Conservation (phyloP, 768 basidiomycete genomes). For the Trametes cubensis region DNA sequence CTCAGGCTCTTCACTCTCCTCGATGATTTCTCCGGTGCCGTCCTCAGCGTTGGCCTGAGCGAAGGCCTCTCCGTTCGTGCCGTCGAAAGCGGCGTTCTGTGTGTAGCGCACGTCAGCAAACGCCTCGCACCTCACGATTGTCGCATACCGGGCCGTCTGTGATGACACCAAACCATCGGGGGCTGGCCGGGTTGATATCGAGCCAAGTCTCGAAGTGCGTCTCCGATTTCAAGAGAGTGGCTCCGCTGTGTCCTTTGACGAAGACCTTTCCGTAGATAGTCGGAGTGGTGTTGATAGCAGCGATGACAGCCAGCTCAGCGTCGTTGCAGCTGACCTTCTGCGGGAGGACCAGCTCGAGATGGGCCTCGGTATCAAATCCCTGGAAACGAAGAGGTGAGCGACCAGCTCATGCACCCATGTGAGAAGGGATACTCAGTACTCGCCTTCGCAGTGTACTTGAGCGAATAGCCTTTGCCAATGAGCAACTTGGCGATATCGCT, state of each 20-base stretch:
- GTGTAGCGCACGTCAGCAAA: not conserved
- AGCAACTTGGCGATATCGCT: not conserved
- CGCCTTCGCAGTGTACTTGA: not conserved
- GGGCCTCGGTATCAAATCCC: conserved; percentile 1
- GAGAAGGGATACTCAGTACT: not conserved
- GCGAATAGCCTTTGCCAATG: not conserved
- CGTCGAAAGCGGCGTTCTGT: conserved; percentile 1
- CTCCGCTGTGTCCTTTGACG: conserved; percentile 11
- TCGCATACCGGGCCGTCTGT: not conserved
- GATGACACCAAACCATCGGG: not conserved
- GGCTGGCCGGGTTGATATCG: not conserved
- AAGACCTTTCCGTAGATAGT: conserved; percentile 1
- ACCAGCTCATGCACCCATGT: too few species aligned
- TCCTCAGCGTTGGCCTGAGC: not conserved
- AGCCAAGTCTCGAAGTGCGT: not conserved
- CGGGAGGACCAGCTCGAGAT: not conserved
- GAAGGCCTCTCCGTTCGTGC: not conserved
- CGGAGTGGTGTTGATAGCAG: not conserved
- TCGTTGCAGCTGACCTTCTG: conserved; percentile 2
- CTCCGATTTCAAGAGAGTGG: not conserved
- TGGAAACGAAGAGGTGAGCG: not conserved
- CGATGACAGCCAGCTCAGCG: not conserved
- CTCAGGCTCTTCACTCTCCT: not conserved
- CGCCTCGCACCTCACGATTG: not conserved
- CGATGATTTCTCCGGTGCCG: not conserved